Evolutionary conservation across 257 asterid genomes (phyloP), one percentile per base, ranked within the genome.

Genomic region (Solanum sejunctum): DNA sequence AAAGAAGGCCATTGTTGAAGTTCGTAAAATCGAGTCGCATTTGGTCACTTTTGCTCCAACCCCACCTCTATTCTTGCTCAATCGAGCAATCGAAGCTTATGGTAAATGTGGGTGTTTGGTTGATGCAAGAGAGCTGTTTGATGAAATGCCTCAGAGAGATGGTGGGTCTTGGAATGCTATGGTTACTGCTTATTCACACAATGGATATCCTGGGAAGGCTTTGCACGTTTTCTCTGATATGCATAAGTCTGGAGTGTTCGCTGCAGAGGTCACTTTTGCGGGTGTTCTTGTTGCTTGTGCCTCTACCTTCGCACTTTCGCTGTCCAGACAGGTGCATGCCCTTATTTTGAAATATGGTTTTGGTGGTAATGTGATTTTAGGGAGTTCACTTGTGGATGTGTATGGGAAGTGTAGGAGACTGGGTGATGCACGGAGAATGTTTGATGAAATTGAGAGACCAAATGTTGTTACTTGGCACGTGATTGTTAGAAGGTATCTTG

Each of bases 91-190:
- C 1, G 97, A 94, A 18, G 82, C 91, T 0, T 94, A 92, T 55
- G 97, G 94, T 1, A 91, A 89, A 80, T 95, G 98, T 85, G 85
- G 86, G 10, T 91, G 93, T 64, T 73, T 93, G 87, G 82, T 55
- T 43, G 98, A 94, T 86, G 97, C 97, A 4, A 20, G 85, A 63
- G 93, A 88, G 15, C 87, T 95, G 93, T 95, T 94, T 85, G 96
- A 93, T 66, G 92, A 93, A 94, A 92, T 95, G 97, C 98, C 98
- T 15, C 82, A 26, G 12, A 87, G 94, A 89, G 94, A 93, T 54
- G 98, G 97, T 6, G 98, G 98, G 8, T 93, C 99, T 6, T 95
- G 99, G 99, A 95, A 94, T 60, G 94, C 98, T 18, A 84, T 93
- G 86, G 88, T 95, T 26, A 88, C 94, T 28, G 97, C 96, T 0